Evolutionary conservation across 2,329 filamentous ascomycete species (phyloP), one percentile per base, ranked within the genome.

Genomic region (Aspergillus luchuensis): DNA sequence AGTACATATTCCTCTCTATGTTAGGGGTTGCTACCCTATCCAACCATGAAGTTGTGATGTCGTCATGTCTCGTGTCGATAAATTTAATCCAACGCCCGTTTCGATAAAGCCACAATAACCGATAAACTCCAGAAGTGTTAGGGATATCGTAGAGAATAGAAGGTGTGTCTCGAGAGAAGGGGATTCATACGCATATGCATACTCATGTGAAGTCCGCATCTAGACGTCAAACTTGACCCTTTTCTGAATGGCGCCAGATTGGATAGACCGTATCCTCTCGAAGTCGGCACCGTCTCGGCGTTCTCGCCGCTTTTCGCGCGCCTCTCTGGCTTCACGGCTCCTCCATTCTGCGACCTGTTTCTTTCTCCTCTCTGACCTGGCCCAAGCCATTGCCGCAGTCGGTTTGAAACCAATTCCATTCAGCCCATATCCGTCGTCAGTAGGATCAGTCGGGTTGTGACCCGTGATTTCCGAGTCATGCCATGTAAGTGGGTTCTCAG

Each of bases 351-450:
- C 76, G 43, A 89, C 74, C 70, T 88, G 86, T 71, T 83, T 82
- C 69, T 82, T 81, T 59, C 86, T 78, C 67, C 79, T 82, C 70
- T 85, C 82, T 45, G 81, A 80, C 51, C 86, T 76, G 15, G 81
- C 81, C 74, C 84, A 83, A 1, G 84, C 85, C 30, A 86, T 81
- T 43, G 84, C 83, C 15, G 85, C 80, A 2, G 85, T 88, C 3
- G 86, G 86, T 60, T 81, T 81, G 72, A 88, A 89, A 0, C 86
- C 86, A 58, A 89, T 81, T 1, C 86, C 86, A 66, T 89, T 88
- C 63, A 88, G 82, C 5, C 86, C 86, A 57, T 85, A 84, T 3
- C 86, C 85, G 69, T 89, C 86, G 67, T 88, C 86, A 41, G 81
- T 82, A 6, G 83, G 82, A 57, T 86, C 83, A 4, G 75, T 79